phyloP scores from a whole-genome alignment of 768 basidiomycete genomes.

The Gloeopeniophorella convolvens region DNA sequence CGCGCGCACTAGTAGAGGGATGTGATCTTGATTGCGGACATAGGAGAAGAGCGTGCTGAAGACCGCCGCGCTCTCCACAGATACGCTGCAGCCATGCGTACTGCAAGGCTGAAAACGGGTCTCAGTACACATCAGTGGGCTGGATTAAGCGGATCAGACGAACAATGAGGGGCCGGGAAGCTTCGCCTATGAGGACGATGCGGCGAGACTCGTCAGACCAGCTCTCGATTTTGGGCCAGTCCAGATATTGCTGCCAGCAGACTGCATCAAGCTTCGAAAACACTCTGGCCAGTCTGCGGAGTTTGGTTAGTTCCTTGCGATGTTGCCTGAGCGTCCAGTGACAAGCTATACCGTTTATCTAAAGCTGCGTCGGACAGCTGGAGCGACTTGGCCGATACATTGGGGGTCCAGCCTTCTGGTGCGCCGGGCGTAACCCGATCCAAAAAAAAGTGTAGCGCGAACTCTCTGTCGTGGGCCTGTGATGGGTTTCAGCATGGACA shows the following conservation, averaged over 20 bases:
- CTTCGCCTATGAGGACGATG: conserved; percentile 19
- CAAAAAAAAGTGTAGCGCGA: conserved; percentile 11
- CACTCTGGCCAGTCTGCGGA: conserved; percentile 4
- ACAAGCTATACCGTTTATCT: conserved; percentile 8
- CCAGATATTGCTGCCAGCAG: conserved; percentile 6
- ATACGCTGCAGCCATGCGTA: conserved; percentile 13
- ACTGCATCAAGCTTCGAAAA: conserved; percentile 7
- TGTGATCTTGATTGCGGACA: conserved; percentile 10
- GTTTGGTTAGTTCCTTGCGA: not conserved
- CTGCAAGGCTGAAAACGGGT: conserved; percentile 8
- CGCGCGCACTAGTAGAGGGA: conserved; percentile 13
- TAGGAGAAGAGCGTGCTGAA: conserved; percentile 14
- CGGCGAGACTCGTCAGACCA: conserved; percentile 19
- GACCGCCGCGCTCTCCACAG: conserved; percentile 12
- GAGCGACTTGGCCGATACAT: conserved; percentile 1
- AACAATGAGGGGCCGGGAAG: conserved; percentile 16
- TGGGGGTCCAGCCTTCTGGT: conserved; percentile 15
- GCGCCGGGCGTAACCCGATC: conserved; percentile 11
- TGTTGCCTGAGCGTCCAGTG: not conserved
- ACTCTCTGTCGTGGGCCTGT: conserved; percentile 6
- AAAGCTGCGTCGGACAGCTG: not conserved
- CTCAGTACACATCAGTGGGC: not conserved
- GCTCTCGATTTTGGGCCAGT: conserved; percentile 15
- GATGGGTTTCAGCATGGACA: not conserved
- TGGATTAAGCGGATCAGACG: not conserved